Base-by-base conservation (phyloP, 352 stramenopile species). In the Pythium aristosporum region DNA sequence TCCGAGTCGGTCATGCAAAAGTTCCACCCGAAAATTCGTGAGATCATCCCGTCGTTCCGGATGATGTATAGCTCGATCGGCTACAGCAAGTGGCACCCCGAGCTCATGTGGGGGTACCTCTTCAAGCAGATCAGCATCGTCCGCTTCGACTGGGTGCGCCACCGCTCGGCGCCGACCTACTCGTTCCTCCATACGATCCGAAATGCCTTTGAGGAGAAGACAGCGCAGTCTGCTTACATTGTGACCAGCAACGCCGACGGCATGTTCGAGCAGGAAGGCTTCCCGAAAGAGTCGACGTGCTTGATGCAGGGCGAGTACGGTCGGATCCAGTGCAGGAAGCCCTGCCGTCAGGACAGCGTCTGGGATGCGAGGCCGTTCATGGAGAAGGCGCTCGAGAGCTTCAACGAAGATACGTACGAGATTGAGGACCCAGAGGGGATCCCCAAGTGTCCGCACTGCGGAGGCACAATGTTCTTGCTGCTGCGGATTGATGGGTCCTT, bases 241-340 rank as follows among this genome's bases (percentile, higher is more conserved):
- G 67, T 75, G n/a, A 92, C 83, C 1, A 85, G 73, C 53, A 91
- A 92, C 28, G 83, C 79, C 5, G 83, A 91, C 62, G 76, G 80
- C 5, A 84, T 87, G 75, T 92, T 92, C 56, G 83, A 87, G 41
- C 81, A 88, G 37, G 77, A 84, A 62, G 79, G 79, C 0, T 89
- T 92, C 59, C 68, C 77, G 5, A 67, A 63, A 11, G 73, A 88
- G 11, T 69, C 68, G 0, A 54, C 88, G 23, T 89, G 85, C 61
- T 68, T 80, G 36, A 78, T 85, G 63, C 83, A 91, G 47, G 81
- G 81, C 23, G 75, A 87, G 20, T 92, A 87, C 63, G 81, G 76
- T 0, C 74, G 70, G 39, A 77, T 88, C 21, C 81, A 89, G 62
- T 92, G 83, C 61, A 69, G 56, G 9, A 39, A 50, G 2, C 72